Conservation (phyloP, 805 yeast species). For the Kuraishia floccosa region DNA sequence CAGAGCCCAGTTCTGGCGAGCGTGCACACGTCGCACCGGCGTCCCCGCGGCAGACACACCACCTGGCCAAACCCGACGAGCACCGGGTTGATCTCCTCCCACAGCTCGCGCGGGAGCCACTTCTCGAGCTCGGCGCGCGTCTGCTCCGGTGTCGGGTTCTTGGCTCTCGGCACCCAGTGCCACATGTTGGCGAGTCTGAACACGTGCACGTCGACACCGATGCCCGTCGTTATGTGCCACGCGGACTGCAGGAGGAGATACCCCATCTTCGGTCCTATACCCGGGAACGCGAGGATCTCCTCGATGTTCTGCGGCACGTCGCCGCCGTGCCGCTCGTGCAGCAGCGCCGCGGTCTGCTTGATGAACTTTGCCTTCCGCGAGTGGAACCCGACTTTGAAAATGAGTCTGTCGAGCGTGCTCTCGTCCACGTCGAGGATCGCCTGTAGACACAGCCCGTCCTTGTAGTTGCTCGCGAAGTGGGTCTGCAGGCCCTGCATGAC, state of each 20-base stretch:
- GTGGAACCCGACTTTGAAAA: slow-evolving; percentile 83
- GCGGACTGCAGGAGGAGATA: slow-evolving; percentile 70
- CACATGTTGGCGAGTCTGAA: slow-evolving; percentile 72
- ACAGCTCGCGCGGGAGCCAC: slow-evolving; percentile 64
- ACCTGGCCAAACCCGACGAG: slow-evolving; percentile 93
- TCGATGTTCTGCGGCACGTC: slow-evolving; percentile 68
- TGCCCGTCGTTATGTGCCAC: slow-evolving; percentile 68
- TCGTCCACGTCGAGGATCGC: slow-evolving; percentile 40
- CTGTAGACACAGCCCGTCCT: slow-evolving; percentile 47
- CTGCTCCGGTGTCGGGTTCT: slow-evolving; percentile 58
- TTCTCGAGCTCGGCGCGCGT: slow-evolving; percentile 57
- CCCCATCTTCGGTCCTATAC: slow-evolving; percentile 96
- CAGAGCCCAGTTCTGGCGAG: slow-evolving; percentile 45
- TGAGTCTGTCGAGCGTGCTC: slow-evolving; percentile 46
- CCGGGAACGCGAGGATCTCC: slow-evolving; percentile 64
- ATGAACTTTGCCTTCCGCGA: slow-evolving; percentile 65
- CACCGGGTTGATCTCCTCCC: slow-evolving; percentile 80
- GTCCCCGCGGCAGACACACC: slow-evolving; percentile 62
- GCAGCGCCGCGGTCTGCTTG: slow-evolving; percentile 43
- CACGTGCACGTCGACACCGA: slow-evolving; percentile 93
- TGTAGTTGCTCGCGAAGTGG: slow-evolving; percentile 27
- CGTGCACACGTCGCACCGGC: slow-evolving; percentile 62
- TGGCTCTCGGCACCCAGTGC: slow-evolving; percentile 52
- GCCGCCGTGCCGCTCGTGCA: slow-evolving; percentile 36
- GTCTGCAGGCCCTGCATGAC: slow-evolving; percentile 56